Base-by-base conservation (phyloP, 2,329 filamentous ascomycete species). In the Colletotrichum falcatum region DNA sequence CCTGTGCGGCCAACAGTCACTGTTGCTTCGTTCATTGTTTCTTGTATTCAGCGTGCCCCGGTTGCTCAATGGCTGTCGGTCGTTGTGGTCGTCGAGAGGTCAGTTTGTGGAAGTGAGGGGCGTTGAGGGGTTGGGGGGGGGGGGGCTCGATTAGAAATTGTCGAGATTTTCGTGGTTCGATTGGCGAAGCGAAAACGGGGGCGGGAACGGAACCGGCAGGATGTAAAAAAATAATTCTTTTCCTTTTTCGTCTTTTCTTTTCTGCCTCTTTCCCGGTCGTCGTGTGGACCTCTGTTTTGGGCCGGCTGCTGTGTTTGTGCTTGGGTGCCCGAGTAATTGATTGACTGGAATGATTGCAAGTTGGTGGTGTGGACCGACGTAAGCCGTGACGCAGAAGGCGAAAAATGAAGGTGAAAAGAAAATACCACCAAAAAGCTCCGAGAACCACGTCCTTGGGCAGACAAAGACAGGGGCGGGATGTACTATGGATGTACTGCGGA, bases 81-180 rank as follows among this genome's bases (percentile, higher is more conserved):
- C 46, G 28, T 39, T 23, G 51, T 26, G 28, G 49, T 46, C 3
- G 39, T 37, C 2, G 61, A 33, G 61, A 39, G 18, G 61, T 30
- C 20, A 20, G 54, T 23, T 20, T 33, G 58, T 44, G 37, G 14
- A 39, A 26, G 39, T 33, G 55, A 66, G 37, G 55, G 48, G 54
- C 54, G 44, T 35, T 20, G 56, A 51, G 49, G 44, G 56, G 44
- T 33, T 44, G n/a, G 28, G 28, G 20, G 23, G 44, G 53, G 64
- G 51, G 46, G 33, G 33, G 28, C 44, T 33, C 37, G 53, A 35
- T 62, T 62, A 18, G 61, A 69, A 54, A 69, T 59, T 37, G 46
- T 37, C 46, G 44, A 48, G 35, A 53, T 71, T 68, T 63, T 59
- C 30, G 64, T 68, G 58, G 67, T 62, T 67, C 49, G 68, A 66